Conservation (phyloP, 495 filamentous ascomycete species). For the Mytilinidion resinicola region DNA sequence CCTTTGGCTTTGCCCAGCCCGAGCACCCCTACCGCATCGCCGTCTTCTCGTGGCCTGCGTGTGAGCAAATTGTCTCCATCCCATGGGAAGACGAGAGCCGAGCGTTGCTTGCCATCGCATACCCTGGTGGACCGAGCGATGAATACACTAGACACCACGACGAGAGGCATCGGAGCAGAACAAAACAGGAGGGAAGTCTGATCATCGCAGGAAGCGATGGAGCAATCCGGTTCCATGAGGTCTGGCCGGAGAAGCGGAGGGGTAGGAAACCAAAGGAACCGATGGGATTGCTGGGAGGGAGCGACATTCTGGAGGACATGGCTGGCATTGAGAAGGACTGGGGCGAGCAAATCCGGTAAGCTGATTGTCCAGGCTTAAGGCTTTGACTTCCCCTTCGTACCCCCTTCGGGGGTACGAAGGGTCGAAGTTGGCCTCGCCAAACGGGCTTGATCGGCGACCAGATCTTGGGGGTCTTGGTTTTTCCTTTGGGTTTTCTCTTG, state of each 20-base stretch:
- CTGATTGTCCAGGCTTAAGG: too few relatives aligned
- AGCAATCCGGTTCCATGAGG: constrained; percentile 93
- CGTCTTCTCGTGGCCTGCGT: constrained; percentile 93
- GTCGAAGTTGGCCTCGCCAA: too few relatives aligned
- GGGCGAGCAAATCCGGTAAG: constrained; percentile 18
- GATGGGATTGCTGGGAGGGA: constrained; percentile 71
- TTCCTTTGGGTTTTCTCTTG: too few relatives aligned
- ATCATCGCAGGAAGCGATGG: constrained; percentile 91
- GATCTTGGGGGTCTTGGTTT: too few relatives aligned
- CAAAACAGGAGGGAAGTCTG: constrained; percentile 80
- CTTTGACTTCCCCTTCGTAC: too few relatives aligned
- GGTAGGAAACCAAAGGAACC: constrained; percentile 42
- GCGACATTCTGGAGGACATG: constrained; percentile 77
- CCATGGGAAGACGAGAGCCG: constrained; percentile 81
- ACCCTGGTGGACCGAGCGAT: constrained; percentile 51
- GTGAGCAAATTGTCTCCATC: constrained; percentile 78
- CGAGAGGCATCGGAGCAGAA: constrained; percentile 50
- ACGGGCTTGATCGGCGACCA: too few relatives aligned
- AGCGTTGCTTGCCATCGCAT: constrained; percentile 68
- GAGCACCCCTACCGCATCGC: constrained; percentile 88
- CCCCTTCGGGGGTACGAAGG: too few relatives aligned
- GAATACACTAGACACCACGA: constrained; percentile 41
- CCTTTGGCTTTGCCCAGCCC: constrained; percentile 91
- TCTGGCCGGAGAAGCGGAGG: constrained; percentile 68
- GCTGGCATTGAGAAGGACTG: constrained; percentile 80